A percentile compares a stretch with the other conserved stretches of the same genome.
Conservation (phyloP, 305 asterid genomes). For the Fraxinus floribunda region DNA sequence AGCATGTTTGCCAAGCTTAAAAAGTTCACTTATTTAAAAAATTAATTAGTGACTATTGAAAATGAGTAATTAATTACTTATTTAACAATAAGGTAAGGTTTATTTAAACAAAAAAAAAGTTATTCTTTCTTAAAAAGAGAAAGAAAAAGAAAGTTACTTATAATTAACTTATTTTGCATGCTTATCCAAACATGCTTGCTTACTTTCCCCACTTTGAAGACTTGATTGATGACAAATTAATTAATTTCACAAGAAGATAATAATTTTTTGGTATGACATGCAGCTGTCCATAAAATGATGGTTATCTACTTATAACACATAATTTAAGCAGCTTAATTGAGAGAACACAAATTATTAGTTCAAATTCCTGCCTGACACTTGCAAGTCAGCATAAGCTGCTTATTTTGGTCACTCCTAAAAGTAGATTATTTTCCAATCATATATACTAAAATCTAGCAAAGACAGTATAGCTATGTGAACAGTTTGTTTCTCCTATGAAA, state of each 20-base stretch:
- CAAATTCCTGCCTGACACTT: conserved; percentile 9
- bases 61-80: not conserved
- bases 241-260: conserved; percentile 34
- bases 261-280: conserved; percentile 29
- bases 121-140: conserved; percentile 14
- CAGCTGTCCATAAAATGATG: conserved; percentile 23
- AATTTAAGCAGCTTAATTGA: not conserved
- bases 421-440: not conserved
- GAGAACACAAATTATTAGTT: not conserved
- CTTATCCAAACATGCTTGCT: not conserved
- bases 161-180: not conserved
- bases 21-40: not conserved
- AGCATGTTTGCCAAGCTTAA: not conserved
- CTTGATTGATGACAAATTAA: not conserved
- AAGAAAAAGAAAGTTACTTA: not conserved
- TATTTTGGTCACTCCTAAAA: conserved; percentile 22
- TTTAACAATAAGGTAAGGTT: conserved; percentile 6
- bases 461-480: conserved; percentile 42
- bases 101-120: conserved; percentile 1
- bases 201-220: not conserved
- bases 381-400: conserved; percentile 7
- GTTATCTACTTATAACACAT: not conserved
- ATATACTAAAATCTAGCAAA: conserved; percentile 9
- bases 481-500: too few relatives aligned
- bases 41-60: not conserved